These are phyloP conservation scores for Tricholoma matsutake DNA, from an alignment of 768 basidiomycete species.

Conservation along the genomic window DNA sequence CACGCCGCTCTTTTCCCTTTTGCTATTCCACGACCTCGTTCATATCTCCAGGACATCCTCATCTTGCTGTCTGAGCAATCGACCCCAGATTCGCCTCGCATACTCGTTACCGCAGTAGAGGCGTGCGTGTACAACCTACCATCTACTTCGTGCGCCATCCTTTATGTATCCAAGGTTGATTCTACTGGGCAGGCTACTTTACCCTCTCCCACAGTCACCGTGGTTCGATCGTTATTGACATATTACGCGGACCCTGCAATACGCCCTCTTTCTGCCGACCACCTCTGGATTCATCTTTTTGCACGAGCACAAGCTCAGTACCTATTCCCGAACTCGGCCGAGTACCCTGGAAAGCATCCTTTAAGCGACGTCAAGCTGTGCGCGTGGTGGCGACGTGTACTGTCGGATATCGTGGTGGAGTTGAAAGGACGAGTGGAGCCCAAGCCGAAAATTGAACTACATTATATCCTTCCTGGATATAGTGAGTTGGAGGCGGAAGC, in stretches of 20 bases:
- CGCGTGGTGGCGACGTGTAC: constrained; percentile 87
- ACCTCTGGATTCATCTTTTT: constrained; percentile 84
- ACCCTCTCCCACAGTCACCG: constrained; percentile 66
- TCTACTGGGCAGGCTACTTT: constrained; percentile 72
- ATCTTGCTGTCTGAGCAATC: constrained; percentile 69
- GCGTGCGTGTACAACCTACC: constrained; percentile 74
- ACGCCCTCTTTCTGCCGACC: constrained; percentile 51
- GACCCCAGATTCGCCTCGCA: constrained; percentile 43
- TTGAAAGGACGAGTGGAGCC: constrained; percentile 28
- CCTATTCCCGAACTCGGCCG: constrained; percentile 85
- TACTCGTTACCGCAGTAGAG: constrained; percentile 80
- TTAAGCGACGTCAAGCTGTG: constrained; percentile 78
- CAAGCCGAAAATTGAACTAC: constrained; percentile 37
- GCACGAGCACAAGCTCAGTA: constrained; percentile 91
- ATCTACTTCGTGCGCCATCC: constrained; percentile 59
- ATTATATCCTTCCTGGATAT: constrained; percentile 70
- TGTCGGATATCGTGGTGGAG: constrained; percentile 53
- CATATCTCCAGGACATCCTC: constrained; percentile 74
- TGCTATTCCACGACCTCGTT: constrained; percentile 59
- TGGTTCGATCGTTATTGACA: constrained; percentile 63
- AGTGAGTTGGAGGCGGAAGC: constrained; percentile 63
- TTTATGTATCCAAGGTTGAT: constrained; percentile 95
- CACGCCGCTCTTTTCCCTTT: constrained; percentile 72
- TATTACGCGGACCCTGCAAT: constrained; percentile 65
- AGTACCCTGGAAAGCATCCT: constrained; percentile 65